Conservation (phyloP, 805 yeast genomes). For the Candida golubevii region DNA sequence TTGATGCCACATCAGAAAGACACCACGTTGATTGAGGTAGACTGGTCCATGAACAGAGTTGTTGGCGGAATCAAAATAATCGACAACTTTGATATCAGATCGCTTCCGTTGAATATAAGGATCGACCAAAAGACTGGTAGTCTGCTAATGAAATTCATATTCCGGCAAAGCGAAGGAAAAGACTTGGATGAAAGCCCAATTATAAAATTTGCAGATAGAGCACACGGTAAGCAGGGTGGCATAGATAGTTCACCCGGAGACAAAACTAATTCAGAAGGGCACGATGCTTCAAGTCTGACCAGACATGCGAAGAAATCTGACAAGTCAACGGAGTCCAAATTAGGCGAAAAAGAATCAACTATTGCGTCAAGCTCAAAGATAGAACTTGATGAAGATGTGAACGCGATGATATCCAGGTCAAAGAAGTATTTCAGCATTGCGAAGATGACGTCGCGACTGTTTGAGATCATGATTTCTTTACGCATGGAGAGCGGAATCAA, state of each 20-base stretch:
- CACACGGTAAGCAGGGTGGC: slow-evolving; percentile 7
- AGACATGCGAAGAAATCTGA: not conserved
- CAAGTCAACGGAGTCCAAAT: not conserved
- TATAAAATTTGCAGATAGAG: slow-evolving; percentile 7
- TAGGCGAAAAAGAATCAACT: slow-evolving; percentile 5
- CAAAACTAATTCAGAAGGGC: not conserved
- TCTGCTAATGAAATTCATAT: slow-evolving; percentile 34
- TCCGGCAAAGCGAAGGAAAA: slow-evolving; percentile 19
- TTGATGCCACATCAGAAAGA: slow-evolving; percentile 3
- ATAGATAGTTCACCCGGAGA: slow-evolving; percentile 9
- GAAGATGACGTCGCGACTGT: slow-evolving; percentile 32
- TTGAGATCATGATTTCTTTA: slow-evolving; percentile 33
- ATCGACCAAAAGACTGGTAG: slow-evolving; percentile 39
- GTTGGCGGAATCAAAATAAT: slow-evolving; percentile 41
- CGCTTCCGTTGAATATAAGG: slow-evolving; percentile 35
- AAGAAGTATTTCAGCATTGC: slow-evolving; percentile 67
- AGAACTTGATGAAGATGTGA: slow-evolving; percentile 20
- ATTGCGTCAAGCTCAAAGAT: slow-evolving; percentile 1
- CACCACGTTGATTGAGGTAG: slow-evolving; percentile 28
- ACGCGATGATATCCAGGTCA: slow-evolving; percentile 73
- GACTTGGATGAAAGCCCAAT: slow-evolving; percentile 13
- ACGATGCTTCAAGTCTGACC: not conserved
- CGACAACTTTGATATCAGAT: slow-evolving; percentile 34
- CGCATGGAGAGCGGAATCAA: slow-evolving; percentile 31
- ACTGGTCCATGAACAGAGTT: slow-evolving; percentile 40